Evolutionary conservation across 805 yeast genomes (phyloP).

Genomic region (Komagataella mondaviorum): DNA sequence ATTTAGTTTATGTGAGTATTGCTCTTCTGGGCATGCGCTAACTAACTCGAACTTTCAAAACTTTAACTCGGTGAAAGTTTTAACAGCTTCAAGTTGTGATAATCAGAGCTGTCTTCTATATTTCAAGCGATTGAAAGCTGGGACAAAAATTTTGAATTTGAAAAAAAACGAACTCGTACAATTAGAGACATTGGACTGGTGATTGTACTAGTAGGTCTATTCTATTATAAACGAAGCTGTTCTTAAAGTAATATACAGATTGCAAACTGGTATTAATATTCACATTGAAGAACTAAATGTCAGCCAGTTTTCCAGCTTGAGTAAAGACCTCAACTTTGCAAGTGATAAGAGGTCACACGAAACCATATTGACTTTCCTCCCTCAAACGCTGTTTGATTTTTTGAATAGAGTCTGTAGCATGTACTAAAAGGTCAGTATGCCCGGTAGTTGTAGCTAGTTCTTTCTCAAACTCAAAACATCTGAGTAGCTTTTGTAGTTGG

Average conservation of each 20-base stretch:
- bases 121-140: slow-evolving; percentile 34
- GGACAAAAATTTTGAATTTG: slow-evolving; percentile 11
- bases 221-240: not conserved
- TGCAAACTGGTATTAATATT: too few species aligned
- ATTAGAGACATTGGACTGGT: slow-evolving; percentile 5
- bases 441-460: slow-evolving; percentile 19
- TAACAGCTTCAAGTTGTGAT: slow-evolving; percentile 26
- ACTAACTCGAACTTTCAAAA: slow-evolving; percentile 2
- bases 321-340: not conserved
- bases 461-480: slow-evolving; percentile 25
- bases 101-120: slow-evolving; percentile 57
- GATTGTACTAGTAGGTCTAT: not conserved
- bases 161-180: slow-evolving; percentile 5
- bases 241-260: not conserved
- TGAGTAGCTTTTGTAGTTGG: slow-evolving; percentile 23
- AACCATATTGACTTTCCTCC: slow-evolving; percentile 12
- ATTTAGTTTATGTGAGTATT: slow-evolving; percentile 20
- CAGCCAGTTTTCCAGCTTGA: not conserved
- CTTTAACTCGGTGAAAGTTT: slow-evolving; percentile 10
- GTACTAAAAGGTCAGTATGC: slow-evolving; percentile 18
- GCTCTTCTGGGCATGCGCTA: slow-evolving; percentile 12
- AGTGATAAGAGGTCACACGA: not conserved
- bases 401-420: slow-evolving; percentile 16
- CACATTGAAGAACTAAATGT: not conserved
- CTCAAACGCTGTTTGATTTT: slow-evolving; percentile 16